Evolutionary conservation across 1,139 yeast genomes (phyloP), one percentile per base, ranked within the genome.

Genomic region (Nakaseomyces nivariensis): DNA sequence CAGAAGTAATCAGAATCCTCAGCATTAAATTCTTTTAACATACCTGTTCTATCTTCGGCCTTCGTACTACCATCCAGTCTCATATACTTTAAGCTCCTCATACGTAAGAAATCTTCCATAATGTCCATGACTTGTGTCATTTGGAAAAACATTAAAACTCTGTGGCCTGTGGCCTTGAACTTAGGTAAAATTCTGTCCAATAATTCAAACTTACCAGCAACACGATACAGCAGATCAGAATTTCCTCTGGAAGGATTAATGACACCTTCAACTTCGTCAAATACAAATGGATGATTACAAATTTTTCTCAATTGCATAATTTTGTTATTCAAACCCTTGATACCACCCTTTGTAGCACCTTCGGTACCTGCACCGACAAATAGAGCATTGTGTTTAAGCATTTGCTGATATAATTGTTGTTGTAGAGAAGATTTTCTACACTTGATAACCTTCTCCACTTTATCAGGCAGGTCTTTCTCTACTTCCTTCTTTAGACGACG

Each of bases 401-500:
- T 82, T 64, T 83, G 88, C 60, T 82, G 82, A 61, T 85, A 92
- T 59, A 92, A 76, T 57, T 81, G 78, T 44, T 78, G 75, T 71
- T 92, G 98, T 56, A 92, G 72, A 0, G 94, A 82, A 45, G 96
- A 86, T 84, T 88, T 84, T 68, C 88, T 88, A 73, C 98, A 92
- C 69, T 92, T 92, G 62, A 92, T 78, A 45, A 92, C 97, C 66
- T 83, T 89, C 70, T 92, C 98, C 49, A 92, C 87, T 72, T 92
- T 92, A 65, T 88, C 90, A 1, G 98, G 98, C 58, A 92, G 76
- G 64, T 90, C 97, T 65, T 89, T 90, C 66, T 92, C 98, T 38
- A 92, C 98, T 72, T 92, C 98, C 67, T 89, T 90, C 72, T 92
- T 92, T 71, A 92, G 77, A 73, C 98, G 84, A 71, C 98, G 82